Evolutionary conservation across 805 yeast genomes (phyloP).

Genomic region (Schwanniomyces yamadae): DNA sequence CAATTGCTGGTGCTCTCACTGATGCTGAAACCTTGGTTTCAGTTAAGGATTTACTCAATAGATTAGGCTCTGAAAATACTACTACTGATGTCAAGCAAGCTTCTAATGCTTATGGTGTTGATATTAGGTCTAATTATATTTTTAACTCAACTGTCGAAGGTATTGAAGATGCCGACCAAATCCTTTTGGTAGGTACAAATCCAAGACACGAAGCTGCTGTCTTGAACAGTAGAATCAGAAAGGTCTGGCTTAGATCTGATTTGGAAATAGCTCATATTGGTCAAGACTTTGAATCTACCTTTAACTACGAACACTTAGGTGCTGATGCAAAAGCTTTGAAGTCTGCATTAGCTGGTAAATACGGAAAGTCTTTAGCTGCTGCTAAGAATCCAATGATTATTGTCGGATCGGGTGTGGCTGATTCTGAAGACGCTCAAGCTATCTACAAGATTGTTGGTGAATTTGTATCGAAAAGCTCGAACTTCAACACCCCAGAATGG

Average conservation of each 20-base stretch:
- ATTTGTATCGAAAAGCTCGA: slow-evolving; percentile 53
- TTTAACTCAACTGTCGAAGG: slow-evolving; percentile 81
- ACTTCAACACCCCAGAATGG: slow-evolving; percentile 72
- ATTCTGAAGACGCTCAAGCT: slow-evolving; percentile 61
- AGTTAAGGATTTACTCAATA: slow-evolving; percentile 74
- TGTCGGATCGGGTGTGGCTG: slow-evolving; percentile 77
- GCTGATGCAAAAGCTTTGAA: slow-evolving; percentile 53
- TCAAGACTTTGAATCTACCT: slow-evolving; percentile 74
- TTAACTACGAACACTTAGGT: slow-evolving; percentile 64
- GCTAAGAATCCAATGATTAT: slow-evolving; percentile 78
- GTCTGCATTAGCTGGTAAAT: slow-evolving; percentile 61
- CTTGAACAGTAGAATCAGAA: slow-evolving; percentile 78
- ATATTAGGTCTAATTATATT: slow-evolving; percentile 72
- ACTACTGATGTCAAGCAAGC: slow-evolving; percentile 67
- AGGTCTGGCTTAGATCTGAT: slow-evolving; percentile 68
- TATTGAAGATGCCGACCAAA: slow-evolving; percentile 78
- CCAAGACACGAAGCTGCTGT: slow-evolving; percentile 92
- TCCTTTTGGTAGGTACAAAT: slow-evolving; percentile 78
- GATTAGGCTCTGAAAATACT: slow-evolving; percentile 76
- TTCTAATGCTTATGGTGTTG: slow-evolving; percentile 60
- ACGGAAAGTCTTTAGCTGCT: slow-evolving; percentile 62
- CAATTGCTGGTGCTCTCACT: slow-evolving; percentile 74
- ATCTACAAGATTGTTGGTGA: slow-evolving; percentile 59
- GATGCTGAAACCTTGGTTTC: slow-evolving; percentile 85
- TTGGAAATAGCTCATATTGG: slow-evolving; percentile 75